phyloP scores from a whole-genome alignment of 2,329 filamentous ascomycete genomes.

The Hypocreales sp. region DNA sequence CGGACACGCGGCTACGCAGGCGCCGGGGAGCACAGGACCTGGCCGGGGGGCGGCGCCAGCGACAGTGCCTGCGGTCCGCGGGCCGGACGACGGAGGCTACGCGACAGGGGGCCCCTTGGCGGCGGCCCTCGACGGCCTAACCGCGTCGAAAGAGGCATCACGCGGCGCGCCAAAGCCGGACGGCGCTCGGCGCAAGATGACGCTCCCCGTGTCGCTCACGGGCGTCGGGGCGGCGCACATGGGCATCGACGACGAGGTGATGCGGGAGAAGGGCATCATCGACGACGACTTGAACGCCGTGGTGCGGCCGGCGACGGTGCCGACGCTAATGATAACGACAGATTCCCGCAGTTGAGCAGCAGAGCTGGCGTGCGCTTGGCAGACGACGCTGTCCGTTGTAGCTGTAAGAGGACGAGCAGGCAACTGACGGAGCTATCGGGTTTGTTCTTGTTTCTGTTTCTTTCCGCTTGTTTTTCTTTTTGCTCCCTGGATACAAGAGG shows the following conservation, averaged over 20 bases:
- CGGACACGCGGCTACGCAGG: conserved; percentile 3
- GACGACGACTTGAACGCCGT: conserved; percentile 6
- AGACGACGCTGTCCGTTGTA: background rate
- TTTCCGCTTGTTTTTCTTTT: background rate
- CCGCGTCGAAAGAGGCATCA: too few species aligned
- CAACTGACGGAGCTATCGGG: too few species aligned
- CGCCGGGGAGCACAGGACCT: conserved; percentile 1
- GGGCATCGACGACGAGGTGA: conserved; percentile 6
- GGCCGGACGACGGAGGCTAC: background rate
- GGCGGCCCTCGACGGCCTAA: background rate
- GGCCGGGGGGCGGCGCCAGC: too few species aligned
- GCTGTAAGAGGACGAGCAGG: conserved; percentile 1
- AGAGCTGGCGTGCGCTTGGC: too few species aligned
- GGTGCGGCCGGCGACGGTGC: conserved; percentile 5
- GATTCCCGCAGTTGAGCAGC: conserved; percentile 3
- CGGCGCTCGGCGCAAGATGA: conserved; percentile 1
- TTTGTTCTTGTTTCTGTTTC: background rate
- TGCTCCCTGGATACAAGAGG: too few species aligned
- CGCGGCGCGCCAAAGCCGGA: background rate
- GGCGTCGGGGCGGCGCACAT: conserved; percentile 11
- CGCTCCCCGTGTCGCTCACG: conserved; percentile 7
- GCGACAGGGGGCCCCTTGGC: too few species aligned
- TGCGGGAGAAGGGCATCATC: conserved; percentile 5
- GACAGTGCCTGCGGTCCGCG: background rate
- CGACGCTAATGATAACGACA: conserved; percentile 8